Evolutionary conservation across 805 yeast genomes (phyloP), one percentile per base, ranked within the genome.

Genomic region (Zygotorulaspora chibaensis): DNA sequence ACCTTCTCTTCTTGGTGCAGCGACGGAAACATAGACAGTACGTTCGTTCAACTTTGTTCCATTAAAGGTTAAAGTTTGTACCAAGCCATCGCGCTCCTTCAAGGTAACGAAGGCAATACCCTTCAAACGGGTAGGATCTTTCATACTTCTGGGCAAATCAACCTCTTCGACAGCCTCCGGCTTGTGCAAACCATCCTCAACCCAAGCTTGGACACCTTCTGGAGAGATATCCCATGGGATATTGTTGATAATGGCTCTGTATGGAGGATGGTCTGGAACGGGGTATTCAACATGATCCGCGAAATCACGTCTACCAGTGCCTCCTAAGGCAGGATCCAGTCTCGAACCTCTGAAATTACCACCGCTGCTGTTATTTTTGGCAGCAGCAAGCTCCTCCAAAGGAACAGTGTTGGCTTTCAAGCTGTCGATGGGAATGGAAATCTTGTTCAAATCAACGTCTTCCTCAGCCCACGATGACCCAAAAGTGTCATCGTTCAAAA

Each of bases 81-180:
- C 88, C 57, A 91, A 77, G 56, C 83, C 87, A 46, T 84, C 90
- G 61, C 81, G 81, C 46, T 86, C 78, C 56, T 76, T 82, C 61
- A 83, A 87, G 54, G 90, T 89, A 50, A 91, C 81, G 66, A 88
- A 91, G 26, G 95, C 97, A 62, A 82, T 84, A 44, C 96, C 96
- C 62, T 83, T 84, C 74, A 86, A 74, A 60, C 82, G 79, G 30
- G 86, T 82, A 47, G 81, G 78, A 51, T 70, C 75, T 57, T 67
- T 61, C 56, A 65, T 58, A 67, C 86, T 95, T 61, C 72, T 76
- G 55, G 96, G 96, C 54, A 87, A 78, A 51, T 81, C 79, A 51
- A 89, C 73, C 45, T 80, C 83, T 38, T 73, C 69, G 46, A 87
- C 78, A 42, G 80, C 73, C 55, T 77, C 81, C 58, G 71, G 69